Percentiles rank a stretch among this genome's conserved stretches.
phyloP scores from a whole-genome alignment of 2,329 filamentous ascomycete genomes.

The Coniochaeta pulveracea region DNA sequence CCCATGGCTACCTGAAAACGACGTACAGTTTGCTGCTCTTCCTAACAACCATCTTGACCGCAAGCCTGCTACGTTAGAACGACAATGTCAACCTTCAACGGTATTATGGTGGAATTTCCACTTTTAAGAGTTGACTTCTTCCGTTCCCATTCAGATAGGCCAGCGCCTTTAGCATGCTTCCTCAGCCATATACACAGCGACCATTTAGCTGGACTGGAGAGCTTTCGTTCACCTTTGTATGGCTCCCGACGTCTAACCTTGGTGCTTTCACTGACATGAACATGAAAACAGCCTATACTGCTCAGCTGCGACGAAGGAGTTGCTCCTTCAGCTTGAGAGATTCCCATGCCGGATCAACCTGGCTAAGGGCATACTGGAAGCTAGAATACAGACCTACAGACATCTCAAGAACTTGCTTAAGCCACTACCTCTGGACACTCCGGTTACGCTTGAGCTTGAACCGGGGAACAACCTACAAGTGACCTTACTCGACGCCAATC shows the following conservation, averaged over 20 bases:
- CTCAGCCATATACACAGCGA: constrained; percentile 90
- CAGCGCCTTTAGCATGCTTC: constrained; percentile 69
- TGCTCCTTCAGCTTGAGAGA: constrained; percentile 70
- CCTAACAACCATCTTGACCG: no score
- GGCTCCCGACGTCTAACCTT: constrained; percentile 7
- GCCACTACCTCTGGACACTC: constrained; percentile 71
- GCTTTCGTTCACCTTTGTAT: constrained; percentile 62
- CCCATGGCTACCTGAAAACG: no score
- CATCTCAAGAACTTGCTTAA: constrained; percentile 68
- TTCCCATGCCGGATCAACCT: constrained; percentile 74
- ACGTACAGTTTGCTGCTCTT: no score
- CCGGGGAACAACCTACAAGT: constrained; percentile 62
- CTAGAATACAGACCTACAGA: constrained; percentile 62
- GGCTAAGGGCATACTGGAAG: constrained; percentile 65
- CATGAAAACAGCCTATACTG: constrained; percentile 61
- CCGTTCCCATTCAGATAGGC: constrained; percentile 38
- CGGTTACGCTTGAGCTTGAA: constrained; percentile 62
- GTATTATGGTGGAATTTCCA: constrained; percentile 65
- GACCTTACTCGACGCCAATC: constrained; percentile 83
- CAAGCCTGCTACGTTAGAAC: no score
- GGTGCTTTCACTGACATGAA: not conserved
- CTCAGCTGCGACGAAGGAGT: constrained; percentile 69
- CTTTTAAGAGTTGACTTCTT: constrained; percentile 65
- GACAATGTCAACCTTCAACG: constrained; percentile 80
- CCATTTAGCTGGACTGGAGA: constrained; percentile 72